Percentiles rank a stretch among this genome's conserved stretches.
phyloP scores from a whole-genome alignment of 495 filamentous ascomycete genomes.

The Collariella sp. region DNA sequence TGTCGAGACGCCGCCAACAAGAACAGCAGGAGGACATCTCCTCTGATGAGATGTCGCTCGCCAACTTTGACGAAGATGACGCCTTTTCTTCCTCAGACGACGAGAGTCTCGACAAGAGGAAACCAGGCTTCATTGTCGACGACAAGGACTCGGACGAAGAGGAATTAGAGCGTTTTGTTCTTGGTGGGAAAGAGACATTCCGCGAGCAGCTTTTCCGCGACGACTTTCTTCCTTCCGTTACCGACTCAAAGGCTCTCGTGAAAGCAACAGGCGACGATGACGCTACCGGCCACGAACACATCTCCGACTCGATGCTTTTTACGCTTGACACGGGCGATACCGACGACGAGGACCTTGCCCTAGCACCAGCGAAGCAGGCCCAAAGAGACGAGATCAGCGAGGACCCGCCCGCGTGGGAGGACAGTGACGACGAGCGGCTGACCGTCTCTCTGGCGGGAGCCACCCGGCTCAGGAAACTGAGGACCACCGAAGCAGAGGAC shows the following conservation, averaged over 20 bases:
- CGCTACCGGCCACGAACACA: constrained; percentile 38
- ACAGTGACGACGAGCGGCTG: constrained; percentile 90
- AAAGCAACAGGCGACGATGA: constrained; percentile 17
- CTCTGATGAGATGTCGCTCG: constrained; percentile 25
- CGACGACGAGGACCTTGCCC: constrained; percentile 25
- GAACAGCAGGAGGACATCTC: constrained; percentile 18
- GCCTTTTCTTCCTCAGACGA: constrained; percentile 18
- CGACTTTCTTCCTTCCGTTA: constrained; percentile 20
- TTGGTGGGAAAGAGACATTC: constrained; percentile 78
- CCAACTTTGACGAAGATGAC: constrained; percentile 30
- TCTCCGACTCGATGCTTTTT: constrained; percentile 55
- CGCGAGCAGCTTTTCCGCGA: constrained; percentile 54
- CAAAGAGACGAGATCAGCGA: constrained; percentile 18
- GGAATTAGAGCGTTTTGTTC: constrained; percentile 76
- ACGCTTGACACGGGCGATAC: constrained; percentile 37
- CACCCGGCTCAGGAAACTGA: constrained; percentile 68
- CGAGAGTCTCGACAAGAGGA: constrained; percentile 2
- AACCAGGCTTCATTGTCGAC: neutral
- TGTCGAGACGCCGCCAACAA: constrained; percentile 12
- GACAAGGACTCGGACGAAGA: constrained; percentile 74
- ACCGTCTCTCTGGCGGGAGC: constrained; percentile 70
- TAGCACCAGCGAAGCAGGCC: neutral
- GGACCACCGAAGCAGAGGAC: constrained; percentile 72
- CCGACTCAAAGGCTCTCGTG: constrained; percentile 31
- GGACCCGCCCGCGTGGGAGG: constrained; percentile 66